Evolutionary conservation across 2,329 filamentous ascomycete species (phyloP).

Genomic region (Volutella citrinella): DNA sequence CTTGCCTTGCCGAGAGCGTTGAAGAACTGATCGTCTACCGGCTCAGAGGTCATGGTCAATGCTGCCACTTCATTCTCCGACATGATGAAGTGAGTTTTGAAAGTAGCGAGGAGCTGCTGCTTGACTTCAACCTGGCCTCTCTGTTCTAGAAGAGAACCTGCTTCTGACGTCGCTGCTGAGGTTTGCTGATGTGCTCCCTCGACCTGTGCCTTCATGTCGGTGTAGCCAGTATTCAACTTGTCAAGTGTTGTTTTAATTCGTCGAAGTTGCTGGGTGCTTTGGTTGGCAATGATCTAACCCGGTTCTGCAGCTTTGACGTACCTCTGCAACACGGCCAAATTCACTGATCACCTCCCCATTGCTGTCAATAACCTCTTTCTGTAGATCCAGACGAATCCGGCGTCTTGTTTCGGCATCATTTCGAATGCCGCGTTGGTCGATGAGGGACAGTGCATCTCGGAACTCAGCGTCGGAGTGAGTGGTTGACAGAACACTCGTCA

Average conservation of each 20-base stretch:
- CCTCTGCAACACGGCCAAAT: constrained; percentile 86
- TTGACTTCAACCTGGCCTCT: constrained; percentile 74
- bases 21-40: constrained; percentile 86
- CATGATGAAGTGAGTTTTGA: constrained; percentile 80
- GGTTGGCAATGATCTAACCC: constrained; percentile 16
- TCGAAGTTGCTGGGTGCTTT: constrained; percentile 68
- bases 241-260: constrained; percentile 78
- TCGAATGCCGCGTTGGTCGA: constrained; percentile 68
- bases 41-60: constrained; percentile 75
- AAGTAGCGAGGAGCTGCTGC: constrained; percentile 72
- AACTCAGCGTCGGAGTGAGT: constrained; percentile 94
- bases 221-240: constrained; percentile 75
- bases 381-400: constrained; percentile 75
- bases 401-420: constrained; percentile 79
- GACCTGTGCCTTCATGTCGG: constrained; percentile 77
- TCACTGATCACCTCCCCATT: constrained; percentile 87
- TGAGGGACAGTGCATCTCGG: constrained; percentile 73
- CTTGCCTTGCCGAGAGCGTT: constrained; percentile 73
- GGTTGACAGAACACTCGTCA: constrained; percentile 81
- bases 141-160: constrained; percentile 68
- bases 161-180: constrained; percentile 71
- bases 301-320: too few species aligned
- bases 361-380: constrained; percentile 88
- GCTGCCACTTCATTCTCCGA: constrained; percentile 75
- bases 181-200: constrained; percentile 72